Percentiles rank a stretch among this genome's conserved stretches.
These are phyloP conservation scores for Fennellomyces sp. DNA, from an alignment of 371 early-diverging fungal genomes.

Conservation along the genomic window DNA sequence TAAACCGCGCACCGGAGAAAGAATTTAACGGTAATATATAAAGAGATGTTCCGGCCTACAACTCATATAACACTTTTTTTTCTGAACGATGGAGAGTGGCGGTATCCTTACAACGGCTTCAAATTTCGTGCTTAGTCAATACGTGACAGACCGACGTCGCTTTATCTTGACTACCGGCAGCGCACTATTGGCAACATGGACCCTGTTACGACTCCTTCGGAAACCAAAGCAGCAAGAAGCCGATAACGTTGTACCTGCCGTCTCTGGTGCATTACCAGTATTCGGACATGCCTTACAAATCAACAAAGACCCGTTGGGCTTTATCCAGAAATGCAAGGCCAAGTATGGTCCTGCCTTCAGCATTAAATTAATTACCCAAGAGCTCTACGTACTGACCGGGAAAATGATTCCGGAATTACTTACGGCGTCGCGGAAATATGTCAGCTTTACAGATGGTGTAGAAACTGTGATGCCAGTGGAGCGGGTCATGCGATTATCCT, in stretches of 20 bases:
- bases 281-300: constrained; percentile 9
- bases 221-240: not conserved
- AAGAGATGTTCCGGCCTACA: too few relatives aligned
- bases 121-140: not conserved
- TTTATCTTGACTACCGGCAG: not conserved
- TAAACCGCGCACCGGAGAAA: constrained; percentile 1
- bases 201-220: not conserved
- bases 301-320: not conserved
- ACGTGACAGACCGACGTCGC: not conserved
- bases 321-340: constrained; percentile 2
- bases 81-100: not conserved
- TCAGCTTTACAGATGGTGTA: constrained; percentile 22
- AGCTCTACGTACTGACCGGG: constrained; percentile 14
- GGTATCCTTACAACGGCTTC: not conserved
- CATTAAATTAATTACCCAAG: constrained; percentile 6
- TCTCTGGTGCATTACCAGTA: constrained; percentile 4
- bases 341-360: constrained; percentile 12
- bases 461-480: constrained; percentile 14
- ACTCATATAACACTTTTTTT: not conserved
- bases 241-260: constrained; percentile 10
- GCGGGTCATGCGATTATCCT: constrained; percentile 9
- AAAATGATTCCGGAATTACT: constrained; percentile 12
- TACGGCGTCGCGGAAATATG: not conserved
- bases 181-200: not conserved
- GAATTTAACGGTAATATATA: not conserved